These are phyloP conservation scores for Talaromyces adpressus DNA, from an alignment of 495 filamentous ascomycete genomes.

Conservation along the genomic window DNA sequence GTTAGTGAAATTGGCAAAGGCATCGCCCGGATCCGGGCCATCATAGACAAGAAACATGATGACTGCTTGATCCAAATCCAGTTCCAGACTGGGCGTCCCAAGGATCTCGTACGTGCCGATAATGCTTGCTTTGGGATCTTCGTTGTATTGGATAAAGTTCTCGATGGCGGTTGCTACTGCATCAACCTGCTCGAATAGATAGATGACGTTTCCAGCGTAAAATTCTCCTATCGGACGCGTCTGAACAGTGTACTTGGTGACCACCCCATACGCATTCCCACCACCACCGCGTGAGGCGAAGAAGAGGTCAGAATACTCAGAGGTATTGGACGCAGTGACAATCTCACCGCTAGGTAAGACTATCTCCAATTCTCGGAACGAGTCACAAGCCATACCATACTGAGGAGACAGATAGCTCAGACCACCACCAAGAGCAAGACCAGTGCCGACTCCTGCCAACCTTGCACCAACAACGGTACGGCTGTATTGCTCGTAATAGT, in stretches of 20 bases:
- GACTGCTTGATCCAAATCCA: conserved; percentile 23
- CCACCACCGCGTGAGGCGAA: conserved; percentile 48
- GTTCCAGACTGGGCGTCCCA: conserved; percentile 15
- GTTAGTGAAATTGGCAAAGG: conserved; percentile 23
- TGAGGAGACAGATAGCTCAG: conserved; percentile 31
- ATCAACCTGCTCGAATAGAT: conserved; percentile 18
- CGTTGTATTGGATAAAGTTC: conserved; percentile 26
- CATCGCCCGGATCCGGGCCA: conserved; percentile 22
- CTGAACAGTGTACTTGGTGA: conserved; percentile 27
- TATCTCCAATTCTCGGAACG: conserved; percentile 31
- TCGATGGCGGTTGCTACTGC: conserved; percentile 19
- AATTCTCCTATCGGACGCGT: conserved; percentile 20
- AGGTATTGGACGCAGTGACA: conserved; percentile 36
- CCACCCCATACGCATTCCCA: conserved; percentile 42
- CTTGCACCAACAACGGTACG: conserved; percentile 28
- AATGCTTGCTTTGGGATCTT: conserved; percentile 25
- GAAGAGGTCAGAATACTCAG: conserved; percentile 49
- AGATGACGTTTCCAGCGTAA: conserved; percentile 26
- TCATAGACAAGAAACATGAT: conserved; percentile 34
- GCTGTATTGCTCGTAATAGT: conserved; percentile 21
- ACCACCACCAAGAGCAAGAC: conserved; percentile 25
- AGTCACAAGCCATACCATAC: conserved; percentile 28
- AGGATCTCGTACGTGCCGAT: conserved; percentile 27
- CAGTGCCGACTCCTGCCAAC: conserved; percentile 25
- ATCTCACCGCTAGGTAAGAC: conserved; percentile 45